phyloP scores from a whole-genome alignment of 768 basidiomycete genomes.

The Russula vinacea region DNA sequence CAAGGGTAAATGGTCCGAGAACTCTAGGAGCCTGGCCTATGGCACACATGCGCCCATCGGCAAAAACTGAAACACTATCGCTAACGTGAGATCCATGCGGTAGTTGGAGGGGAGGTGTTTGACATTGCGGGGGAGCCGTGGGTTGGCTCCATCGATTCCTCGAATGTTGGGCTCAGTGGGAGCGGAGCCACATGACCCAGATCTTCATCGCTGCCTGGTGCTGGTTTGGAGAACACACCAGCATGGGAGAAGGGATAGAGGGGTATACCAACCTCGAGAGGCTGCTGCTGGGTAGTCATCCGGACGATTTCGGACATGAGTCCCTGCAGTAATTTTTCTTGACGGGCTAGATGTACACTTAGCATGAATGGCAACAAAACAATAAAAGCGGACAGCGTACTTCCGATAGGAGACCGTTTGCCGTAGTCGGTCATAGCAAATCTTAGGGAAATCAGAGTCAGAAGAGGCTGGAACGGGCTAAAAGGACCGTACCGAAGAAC shows the following conservation, averaged over 20 bases:
- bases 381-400: slow-evolving; percentile 44
- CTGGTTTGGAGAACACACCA: slow-evolving; percentile 54
- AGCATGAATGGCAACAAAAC: not conserved
- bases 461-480: not conserved
- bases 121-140: slow-evolving; percentile 25
- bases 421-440: slow-evolving; percentile 85
- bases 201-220: slow-evolving; percentile 38
- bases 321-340: slow-evolving; percentile 77
- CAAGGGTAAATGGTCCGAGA: not conserved
- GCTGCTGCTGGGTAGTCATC: slow-evolving; percentile 76
- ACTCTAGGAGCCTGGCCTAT: not conserved
- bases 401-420: slow-evolving; percentile 73
- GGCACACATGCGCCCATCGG: too few species aligned
- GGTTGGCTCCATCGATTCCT: slow-evolving; percentile 32
- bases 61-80: not conserved
- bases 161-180: slow-evolving; percentile 40
- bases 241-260: slow-evolving; percentile 78
- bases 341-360: slow-evolving; percentile 53
- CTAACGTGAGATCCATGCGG: slow-evolving; percentile 21
- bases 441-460: slow-evolving; percentile 60
- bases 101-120: slow-evolving; percentile 29
- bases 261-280: slow-evolving; percentile 75
- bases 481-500: slow-evolving; percentile 57
- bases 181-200: slow-evolving; percentile 38
- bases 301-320: slow-evolving; percentile 83